Evolutionary conservation across 441 rosid species (phyloP).

Genomic region (Corymbia citriodora): DNA sequence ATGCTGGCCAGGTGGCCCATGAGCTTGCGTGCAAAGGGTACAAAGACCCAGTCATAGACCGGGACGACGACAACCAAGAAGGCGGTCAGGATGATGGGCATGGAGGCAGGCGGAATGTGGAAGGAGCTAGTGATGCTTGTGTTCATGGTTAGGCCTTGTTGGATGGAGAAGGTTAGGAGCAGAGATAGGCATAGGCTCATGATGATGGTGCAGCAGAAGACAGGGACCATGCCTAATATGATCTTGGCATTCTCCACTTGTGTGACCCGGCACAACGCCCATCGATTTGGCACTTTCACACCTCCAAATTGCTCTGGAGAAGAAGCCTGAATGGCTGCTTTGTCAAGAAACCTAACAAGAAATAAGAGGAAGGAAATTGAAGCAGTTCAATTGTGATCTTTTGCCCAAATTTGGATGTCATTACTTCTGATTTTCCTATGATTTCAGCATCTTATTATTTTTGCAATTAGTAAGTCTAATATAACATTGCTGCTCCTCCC

Average conservation of each 20-base stretch:
- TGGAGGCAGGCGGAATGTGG: neutral
- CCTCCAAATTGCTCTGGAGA: neutral
- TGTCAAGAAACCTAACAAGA: slow-evolving; percentile 41
- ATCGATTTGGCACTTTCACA: slow-evolving; percentile 24
- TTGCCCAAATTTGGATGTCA: neutral
- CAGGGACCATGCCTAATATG: slow-evolving; percentile 35
- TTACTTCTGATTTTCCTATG: neutral
- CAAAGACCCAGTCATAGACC: neutral
- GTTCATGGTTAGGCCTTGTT: neutral
- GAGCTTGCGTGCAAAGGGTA: neutral
- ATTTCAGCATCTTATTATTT: neutral
- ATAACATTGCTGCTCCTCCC: neutral
- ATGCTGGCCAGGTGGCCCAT: neutral
- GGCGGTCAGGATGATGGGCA: neutral
- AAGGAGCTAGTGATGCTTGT: neutral
- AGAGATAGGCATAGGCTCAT: neutral
- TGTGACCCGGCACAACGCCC: slow-evolving; percentile 53
- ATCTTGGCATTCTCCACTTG: slow-evolving; percentile 55
- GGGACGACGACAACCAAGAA: neutral
- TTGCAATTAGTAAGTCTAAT: neutral
- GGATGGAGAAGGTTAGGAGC: neutral
- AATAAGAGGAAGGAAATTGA: neutral
- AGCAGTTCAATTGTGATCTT: neutral
- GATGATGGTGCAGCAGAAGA: slow-evolving; percentile 40
- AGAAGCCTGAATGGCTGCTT: slow-evolving; percentile 42